phyloP scores from a whole-genome alignment of 1,139 yeast species.

The Diutina ranongensis region DNA sequence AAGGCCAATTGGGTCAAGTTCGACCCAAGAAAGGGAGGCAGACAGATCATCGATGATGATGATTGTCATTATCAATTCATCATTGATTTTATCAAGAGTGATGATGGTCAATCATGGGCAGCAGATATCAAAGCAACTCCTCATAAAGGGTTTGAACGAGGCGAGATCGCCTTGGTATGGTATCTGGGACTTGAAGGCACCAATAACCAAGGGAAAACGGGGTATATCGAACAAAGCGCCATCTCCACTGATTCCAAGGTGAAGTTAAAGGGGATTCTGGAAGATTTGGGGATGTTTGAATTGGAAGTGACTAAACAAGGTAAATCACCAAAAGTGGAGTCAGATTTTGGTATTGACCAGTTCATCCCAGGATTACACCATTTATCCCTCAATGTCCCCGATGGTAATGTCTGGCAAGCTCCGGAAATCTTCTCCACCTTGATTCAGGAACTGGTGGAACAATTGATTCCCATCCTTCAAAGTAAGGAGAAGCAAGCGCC shows the following conservation, averaged over 20 bases:
- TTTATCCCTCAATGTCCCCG: conserved; percentile 59
- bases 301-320: conserved; percentile 40
- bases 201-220: conserved; percentile 18
- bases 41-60: conserved; percentile 59
- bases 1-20: conserved; percentile 80
- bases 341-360: conserved; percentile 38
- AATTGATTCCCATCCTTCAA: conserved; percentile 28
- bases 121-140: conserved; percentile 57
- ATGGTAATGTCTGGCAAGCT: conserved; percentile 69
- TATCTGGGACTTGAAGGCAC: conserved; percentile 64
- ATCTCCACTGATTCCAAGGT: conserved; percentile 19
- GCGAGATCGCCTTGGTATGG: conserved; percentile 57
- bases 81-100: conserved; percentile 67
- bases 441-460: conserved; percentile 53
- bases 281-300: conserved; percentile 43
- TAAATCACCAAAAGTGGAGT: conserved; percentile 26
- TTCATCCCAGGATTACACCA: conserved; percentile 30
- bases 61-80: conserved; percentile 47
- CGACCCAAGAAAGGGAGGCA: conserved; percentile 85
- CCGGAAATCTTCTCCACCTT: conserved; percentile 63
- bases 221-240: conserved; percentile 8
- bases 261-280: conserved; percentile 40
- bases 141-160: conserved; percentile 32
- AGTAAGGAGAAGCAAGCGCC: conserved; percentile 21
- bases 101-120: conserved; percentile 71